phyloP scores from a whole-genome alignment of 768 basidiomycete species.

The Rhizopogon salebrosus region DNA sequence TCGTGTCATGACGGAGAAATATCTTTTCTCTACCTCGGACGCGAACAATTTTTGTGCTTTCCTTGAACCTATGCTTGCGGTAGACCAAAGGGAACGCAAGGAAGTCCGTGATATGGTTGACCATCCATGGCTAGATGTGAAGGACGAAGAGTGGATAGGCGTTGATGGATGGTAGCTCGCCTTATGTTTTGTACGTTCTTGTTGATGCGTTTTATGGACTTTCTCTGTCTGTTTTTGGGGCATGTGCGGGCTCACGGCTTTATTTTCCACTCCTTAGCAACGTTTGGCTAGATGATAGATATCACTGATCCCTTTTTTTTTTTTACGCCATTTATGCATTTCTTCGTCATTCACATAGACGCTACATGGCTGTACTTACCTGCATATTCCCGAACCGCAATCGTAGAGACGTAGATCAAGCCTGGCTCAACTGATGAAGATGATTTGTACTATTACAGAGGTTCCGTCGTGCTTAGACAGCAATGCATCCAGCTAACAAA shows the following conservation, averaged over 20 bases:
- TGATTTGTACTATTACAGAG: too few species aligned
- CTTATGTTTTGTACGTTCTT: not conserved
- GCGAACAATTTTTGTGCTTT: constrained; percentile 59
- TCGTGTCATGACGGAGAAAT: constrained; percentile 88
- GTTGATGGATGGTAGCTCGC: constrained; percentile 25
- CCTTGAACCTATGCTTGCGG: constrained; percentile 68
- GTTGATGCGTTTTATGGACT: not conserved
- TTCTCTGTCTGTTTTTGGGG: constrained; percentile 6
- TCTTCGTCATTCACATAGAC: too few species aligned
- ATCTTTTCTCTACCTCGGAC: constrained; percentile 60
- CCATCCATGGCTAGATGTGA: constrained; percentile 65
- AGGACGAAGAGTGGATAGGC: constrained; percentile 24
- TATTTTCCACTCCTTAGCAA: constrained; percentile 1
- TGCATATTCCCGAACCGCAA: not conserved
- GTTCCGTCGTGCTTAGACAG: too few species aligned
- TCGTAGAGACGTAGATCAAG: too few species aligned
- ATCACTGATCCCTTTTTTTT: not conserved
- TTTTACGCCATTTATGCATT: too few species aligned
- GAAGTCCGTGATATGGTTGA: constrained; percentile 69
- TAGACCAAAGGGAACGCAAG: constrained; percentile 64
- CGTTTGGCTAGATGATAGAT: not conserved
- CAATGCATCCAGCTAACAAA: too few species aligned
- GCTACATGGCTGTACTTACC: not conserved
- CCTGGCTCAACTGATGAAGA: too few species aligned
- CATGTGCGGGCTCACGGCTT: constrained; percentile 1